A percentile compares a stretch with the other conserved stretches of the same genome.
Conservation (phyloP, 768 basidiomycete genomes). For the Paxillus rubicundulus region DNA sequence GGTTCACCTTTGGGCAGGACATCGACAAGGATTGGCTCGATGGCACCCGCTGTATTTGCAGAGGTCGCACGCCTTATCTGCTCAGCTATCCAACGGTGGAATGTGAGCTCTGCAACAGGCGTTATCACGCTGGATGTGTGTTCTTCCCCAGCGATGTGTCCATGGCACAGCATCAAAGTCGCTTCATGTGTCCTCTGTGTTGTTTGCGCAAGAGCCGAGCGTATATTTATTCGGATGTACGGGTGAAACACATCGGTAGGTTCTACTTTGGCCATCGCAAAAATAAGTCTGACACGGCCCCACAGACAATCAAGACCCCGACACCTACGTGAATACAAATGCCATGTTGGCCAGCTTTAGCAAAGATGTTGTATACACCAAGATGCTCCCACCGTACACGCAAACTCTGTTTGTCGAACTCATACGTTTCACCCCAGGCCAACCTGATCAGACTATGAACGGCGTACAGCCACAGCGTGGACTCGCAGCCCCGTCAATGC, state of each 20-base stretch:
- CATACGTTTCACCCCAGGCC: slow-evolving; percentile 41
- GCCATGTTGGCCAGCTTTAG: slow-evolving; percentile 74
- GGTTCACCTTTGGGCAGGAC: slow-evolving; percentile 76
- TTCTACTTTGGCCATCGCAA: slow-evolving; percentile 3
- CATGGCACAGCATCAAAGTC: slow-evolving; percentile 30
- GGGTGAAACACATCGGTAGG: slow-evolving; percentile 63
- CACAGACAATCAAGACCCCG: slow-evolving; percentile 45
- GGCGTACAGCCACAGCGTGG: slow-evolving; percentile 16
- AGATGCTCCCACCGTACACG: slow-evolving; percentile 58
- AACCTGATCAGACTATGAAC: slow-evolving; percentile 24
- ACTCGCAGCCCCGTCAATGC: slow-evolving; percentile 12
- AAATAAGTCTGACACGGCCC: slow-evolving; percentile 12
- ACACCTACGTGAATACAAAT: slow-evolving; percentile 67
- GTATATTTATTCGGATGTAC: slow-evolving; percentile 74
- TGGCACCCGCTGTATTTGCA: slow-evolving; percentile 77
- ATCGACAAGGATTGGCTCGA: slow-evolving; percentile 71
- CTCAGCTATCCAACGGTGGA: slow-evolving; percentile 60
- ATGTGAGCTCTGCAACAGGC: slow-evolving; percentile 63
- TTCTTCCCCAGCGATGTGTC: slow-evolving; percentile 57
- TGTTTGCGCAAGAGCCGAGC: slow-evolving; percentile 68
- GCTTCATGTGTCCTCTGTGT: slow-evolving; percentile 76
- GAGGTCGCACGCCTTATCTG: slow-evolving; percentile 62
- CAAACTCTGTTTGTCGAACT: slow-evolving; percentile 76
- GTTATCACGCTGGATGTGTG: slow-evolving; percentile 75
- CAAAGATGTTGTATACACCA: slow-evolving; percentile 68